Base-by-base conservation (phyloP, 495 filamentous ascomycete species). In the Neurospora sp. region DNA sequence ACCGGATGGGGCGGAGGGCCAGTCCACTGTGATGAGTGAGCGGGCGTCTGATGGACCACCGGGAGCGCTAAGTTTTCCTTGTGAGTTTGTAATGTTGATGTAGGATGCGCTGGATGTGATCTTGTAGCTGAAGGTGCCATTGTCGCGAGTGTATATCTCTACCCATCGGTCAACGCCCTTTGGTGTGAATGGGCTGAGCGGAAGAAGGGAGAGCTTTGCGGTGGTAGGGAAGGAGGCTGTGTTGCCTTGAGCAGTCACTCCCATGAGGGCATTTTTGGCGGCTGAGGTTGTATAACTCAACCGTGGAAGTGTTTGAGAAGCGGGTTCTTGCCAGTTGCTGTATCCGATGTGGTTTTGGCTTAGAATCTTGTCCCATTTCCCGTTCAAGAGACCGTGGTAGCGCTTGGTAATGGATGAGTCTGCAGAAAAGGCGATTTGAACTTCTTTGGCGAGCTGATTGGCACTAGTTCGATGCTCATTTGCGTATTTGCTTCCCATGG, bases 311-410 rank as follows among this genome's bases (percentile, higher is more conserved):
- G 82, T 82, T 71, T 89, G 86, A 38, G 86, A 80, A 81, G 86
- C 85, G 1, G 88, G 84, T 72, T 89, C 87, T 75, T 90, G 88
- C 87, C 85, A 85, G 78, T 78, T 79, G 73, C 73, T 76, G 72
- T 79, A 81, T 4, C 78, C 79, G 31, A 81, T 76, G 48, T 81
- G 79, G 10, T 75, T 79, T 71, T 80, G 78, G 40, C 75, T 74
- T 75, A 78, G 78, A 8, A 81, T 74, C 76, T 90, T 85, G 74
- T 87, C 87, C 89, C 89, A 92, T 78, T 90, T 91, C 1, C 89
- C 89, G 69, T 79, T 78, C 2, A 89, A 74, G 2, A 91, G 76
- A 12, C 79, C 79, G 75, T 90, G 87, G 73, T 89, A 91, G 61
- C 83, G 76, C 70, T 83, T 80, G 8, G 87, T 88, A 16, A 91